Evolutionary conservation across 805 yeast species (phyloP).

Genomic region (Lipomyces yamanashiensis): DNA sequence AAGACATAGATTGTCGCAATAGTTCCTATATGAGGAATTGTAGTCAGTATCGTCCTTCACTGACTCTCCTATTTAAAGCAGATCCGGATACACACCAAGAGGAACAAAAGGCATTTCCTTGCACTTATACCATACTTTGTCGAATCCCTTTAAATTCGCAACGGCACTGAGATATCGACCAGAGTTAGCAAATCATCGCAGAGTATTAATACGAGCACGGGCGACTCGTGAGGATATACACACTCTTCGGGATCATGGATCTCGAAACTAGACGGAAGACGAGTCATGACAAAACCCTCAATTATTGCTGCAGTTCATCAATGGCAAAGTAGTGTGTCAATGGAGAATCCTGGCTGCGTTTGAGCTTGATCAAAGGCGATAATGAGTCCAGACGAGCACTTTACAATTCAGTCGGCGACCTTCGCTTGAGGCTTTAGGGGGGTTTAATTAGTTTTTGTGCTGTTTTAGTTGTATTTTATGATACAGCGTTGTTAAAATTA

Average conservation of each 20-base stretch:
- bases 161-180: slow-evolving; percentile 20
- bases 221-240: not conserved
- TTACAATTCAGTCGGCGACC: no score
- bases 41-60: not conserved
- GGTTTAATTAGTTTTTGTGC: not conserved
- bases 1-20: slow-evolving; percentile 43
- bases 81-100: slow-evolving; percentile 51
- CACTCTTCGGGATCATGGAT: slow-evolving; percentile 34
- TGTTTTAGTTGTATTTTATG: no score
- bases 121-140: slow-evolving; percentile 61
- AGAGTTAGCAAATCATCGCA: not conserved
- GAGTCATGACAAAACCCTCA: not conserved
- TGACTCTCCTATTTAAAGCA: not conserved
- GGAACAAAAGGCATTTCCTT: slow-evolving; percentile 85
- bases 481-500: no score
- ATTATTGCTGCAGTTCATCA: not conserved
- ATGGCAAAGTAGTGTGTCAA: not conserved
- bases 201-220: no score
- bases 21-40: not conserved
- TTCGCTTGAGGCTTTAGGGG: no score
- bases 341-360: not conserved
- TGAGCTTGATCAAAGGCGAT: no score
- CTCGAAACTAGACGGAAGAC: slow-evolving; percentile 32
- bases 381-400: no score
- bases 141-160: slow-evolving; percentile 43